Conservation (phyloP, 163 green algal genomes). For the Prototheca wickerhamii region DNA sequence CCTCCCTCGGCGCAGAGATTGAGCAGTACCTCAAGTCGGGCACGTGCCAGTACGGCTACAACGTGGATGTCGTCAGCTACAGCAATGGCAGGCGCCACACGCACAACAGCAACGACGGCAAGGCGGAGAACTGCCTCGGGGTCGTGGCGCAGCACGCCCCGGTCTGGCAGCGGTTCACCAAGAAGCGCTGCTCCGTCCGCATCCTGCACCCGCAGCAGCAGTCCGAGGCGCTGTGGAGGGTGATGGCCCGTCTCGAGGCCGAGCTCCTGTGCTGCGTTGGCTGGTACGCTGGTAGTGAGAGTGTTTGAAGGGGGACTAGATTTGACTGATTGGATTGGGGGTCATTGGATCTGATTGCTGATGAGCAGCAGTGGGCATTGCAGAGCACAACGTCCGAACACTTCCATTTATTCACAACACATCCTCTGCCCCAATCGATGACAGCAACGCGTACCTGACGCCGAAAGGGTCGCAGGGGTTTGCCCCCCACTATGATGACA, state of each 20-base stretch:
- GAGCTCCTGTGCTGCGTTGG: slow-evolving; percentile 43
- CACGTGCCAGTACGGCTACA: not conserved
- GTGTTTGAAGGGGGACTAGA: too few species aligned
- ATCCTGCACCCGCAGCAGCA: slow-evolving; percentile 71
- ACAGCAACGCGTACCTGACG: slow-evolving; percentile 60
- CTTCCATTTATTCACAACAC: not conserved
- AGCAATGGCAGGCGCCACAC: slow-evolving; percentile 12
- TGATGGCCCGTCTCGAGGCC: slow-evolving; percentile 50
- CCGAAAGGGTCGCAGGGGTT: slow-evolving; percentile 62
- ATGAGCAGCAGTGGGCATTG: not conserved
- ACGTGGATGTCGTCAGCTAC: slow-evolving; percentile 6
- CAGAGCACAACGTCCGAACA: not conserved
- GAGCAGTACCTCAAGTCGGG: not conserved
- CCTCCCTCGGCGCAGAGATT: not conserved
- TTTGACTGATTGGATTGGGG: not conserved
- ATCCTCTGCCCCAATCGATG: too few species aligned
- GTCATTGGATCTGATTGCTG: not conserved
- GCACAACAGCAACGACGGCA: slow-evolving; percentile 23
- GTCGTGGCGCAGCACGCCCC: not conserved
- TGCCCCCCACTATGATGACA: slow-evolving; percentile 75
- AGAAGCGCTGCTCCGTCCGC: slow-evolving; percentile 51
- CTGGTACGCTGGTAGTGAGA: slow-evolving; percentile 8
- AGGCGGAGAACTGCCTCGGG: not conserved
- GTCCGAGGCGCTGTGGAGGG: slow-evolving; percentile 36
- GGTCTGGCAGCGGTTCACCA: slow-evolving; percentile 45